Base-by-base conservation (phyloP, 768 basidiomycete genomes). In the Lentinula aciculospora region DNA sequence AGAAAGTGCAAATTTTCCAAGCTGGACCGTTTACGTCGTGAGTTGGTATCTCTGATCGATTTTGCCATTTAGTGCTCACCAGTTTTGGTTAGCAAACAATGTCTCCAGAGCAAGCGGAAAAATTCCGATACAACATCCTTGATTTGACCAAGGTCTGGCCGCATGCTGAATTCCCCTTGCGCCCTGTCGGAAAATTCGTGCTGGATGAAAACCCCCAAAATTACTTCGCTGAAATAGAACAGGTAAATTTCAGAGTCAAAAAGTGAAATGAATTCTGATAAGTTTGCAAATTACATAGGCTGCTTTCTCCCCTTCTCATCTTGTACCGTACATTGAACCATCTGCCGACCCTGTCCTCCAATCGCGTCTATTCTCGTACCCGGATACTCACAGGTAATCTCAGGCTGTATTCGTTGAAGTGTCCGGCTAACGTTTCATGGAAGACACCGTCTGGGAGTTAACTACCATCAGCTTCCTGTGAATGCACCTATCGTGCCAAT, bases 171-270 rank as follows among this genome's bases (percentile, higher is more conserved):
- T 94, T 80, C 74, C 96, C 95, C n/a, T 79, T 97, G 62, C 87
- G 93, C 62, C 87, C 85, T 40, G 72, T 98, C 62, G 95, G 94
- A 65, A 93, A 86, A 69, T 75, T 97, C 57, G 88, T 90, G 21
- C 80, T 92, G 61, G 81, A 92, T 69, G 80, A 89, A 72, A 88
- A 89, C 67, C 76, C 80, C 19, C 76, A 86, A 68, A 92, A 93
- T 76, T 97, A 93, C 81, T 97, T 97, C 59, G 86, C 93, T 51
- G 95, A 98, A 75, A 86, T 94, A 46, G 95, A 98, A 71, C 94
- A 98, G 76, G 88, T 90, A 34, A 62, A 78, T 60, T 67, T 63
- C 61, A 69, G 71, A 64, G 66, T 61, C 71, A 49, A 5, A 28
- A 31, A 27, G 42, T 46, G n/a, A 9, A n/a, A 53, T 57, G 10